Base-by-base conservation (phyloP, 2,329 filamentous ascomycete genomes). In the Coleophoma crateriformis region DNA sequence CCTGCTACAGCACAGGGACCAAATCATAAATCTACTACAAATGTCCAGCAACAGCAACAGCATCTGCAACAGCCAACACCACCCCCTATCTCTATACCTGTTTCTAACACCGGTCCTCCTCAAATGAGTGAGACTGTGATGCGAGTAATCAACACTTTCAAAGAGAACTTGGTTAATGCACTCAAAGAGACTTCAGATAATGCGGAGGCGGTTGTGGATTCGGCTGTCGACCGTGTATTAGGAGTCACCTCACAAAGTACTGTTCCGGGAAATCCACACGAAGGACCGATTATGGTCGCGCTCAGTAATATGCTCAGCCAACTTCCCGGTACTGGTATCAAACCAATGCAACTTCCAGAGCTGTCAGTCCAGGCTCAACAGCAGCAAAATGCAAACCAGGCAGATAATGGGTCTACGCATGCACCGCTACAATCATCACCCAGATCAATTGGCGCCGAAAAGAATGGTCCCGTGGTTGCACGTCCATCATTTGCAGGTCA, bases 201-300 rank as follows among this genome's bases (percentile, higher is more conserved):
- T 48, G 55, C 57, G 5, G 61, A 62, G 43, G 56, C 52, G 14
- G 53, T 66, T 35, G 51, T 67, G n/a, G 55, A 61, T 34, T 61
- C 58, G 5, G 62, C 63, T 6, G 54, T 63, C 19, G 60, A 64
- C 37, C 55, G 60, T 27, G 62, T 64, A 20, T 54, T 64, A 34
- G 59, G 61, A 14, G 40, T 51, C 7, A 51, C 57, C 13, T 51
- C 52, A 17, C 44, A 61, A 45, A 59, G 54, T 42, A 47, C 57
- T 50, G 51, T 56, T 40, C 48, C 54, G 12, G 56, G 47, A 12
- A 54, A 59, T 35, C 49, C 49, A 14, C 52, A 55, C 17, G 57
- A 61, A 39, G 53, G 54, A 22, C 46, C 49, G 39, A 62, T 65
- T 45, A 61, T 63, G 52, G 54, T 52, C 33, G 56, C 58, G 34